A percentile compares a stretch with the other conserved stretches of the same genome.
These are phyloP conservation scores for Myrica gale DNA, from an alignment of 306 rosid genomes.

Conservation along the genomic window DNA sequence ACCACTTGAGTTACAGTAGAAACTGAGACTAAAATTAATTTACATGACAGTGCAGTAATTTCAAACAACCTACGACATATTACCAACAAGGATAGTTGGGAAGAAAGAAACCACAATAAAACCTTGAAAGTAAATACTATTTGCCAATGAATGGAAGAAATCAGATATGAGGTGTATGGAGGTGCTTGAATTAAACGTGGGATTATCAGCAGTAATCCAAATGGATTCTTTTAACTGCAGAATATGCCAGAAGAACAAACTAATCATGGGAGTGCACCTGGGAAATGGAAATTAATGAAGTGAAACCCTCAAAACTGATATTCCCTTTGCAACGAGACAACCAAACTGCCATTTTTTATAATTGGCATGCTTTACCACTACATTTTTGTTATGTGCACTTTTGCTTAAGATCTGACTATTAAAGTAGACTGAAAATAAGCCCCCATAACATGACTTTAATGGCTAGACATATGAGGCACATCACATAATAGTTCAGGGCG, in stretches of 20 bases:
- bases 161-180: not conserved
- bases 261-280: slow-evolving; percentile 7
- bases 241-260: slow-evolving; percentile 16
- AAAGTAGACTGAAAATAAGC: no score
- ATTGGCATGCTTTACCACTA: no score
- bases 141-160: slow-evolving; percentile 2
- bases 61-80: not conserved
- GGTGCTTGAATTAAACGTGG: slow-evolving; percentile 18
- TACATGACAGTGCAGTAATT: not conserved
- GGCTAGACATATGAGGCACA: no score
- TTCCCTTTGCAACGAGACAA: no score
- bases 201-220: slow-evolving; percentile 23
- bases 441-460: no score
- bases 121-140: not conserved
- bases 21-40: not conserved
- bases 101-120: not conserved
- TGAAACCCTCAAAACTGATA: no score
- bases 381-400: no score
- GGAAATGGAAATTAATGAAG: not conserved
- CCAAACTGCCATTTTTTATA: no score
- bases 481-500: no score
- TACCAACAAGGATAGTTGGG: not conserved
- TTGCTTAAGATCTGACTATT: no score
- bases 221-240: slow-evolving; percentile 7
- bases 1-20: not conserved